phyloP scores from a whole-genome alignment of 2,329 filamentous ascomycete genomes.

The Sporothrix euskadiensis region DNA sequence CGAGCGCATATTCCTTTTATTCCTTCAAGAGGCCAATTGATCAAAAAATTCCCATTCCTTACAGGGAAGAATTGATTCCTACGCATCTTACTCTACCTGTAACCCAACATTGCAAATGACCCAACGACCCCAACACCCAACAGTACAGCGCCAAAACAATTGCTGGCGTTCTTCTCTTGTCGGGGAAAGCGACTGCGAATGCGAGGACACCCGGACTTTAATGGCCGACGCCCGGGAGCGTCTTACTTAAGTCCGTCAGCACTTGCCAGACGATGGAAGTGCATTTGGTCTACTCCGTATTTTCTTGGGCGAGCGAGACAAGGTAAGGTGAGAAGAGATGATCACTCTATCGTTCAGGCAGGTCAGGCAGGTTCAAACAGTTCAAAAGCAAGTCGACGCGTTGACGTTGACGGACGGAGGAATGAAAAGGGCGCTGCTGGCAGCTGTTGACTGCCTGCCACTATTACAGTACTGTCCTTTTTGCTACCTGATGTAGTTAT shows the following conservation, averaged over 20 bases:
- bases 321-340: not conserved
- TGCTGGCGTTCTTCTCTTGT: not conserved
- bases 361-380: not conserved
- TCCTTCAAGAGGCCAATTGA: not conserved
- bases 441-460: not conserved
- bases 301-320: not conserved
- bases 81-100: not conserved
- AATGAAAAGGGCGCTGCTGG: not conserved
- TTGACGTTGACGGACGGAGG: not conserved
- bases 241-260: constrained; percentile 10
- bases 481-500: not conserved
- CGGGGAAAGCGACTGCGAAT: not conserved
- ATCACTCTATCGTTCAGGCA: not conserved
- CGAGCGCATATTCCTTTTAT: not conserved
- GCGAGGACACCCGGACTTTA: not conserved
- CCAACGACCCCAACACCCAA: not conserved
- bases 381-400: not conserved
- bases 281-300: not conserved
- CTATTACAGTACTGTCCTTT: not conserved
- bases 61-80: not conserved
- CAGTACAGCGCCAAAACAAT: not conserved
- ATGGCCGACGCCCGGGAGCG: not conserved
- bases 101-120: not conserved
- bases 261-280: not conserved
- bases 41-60: too few relatives aligned